A percentile compares a stretch with the other conserved stretches of the same genome.
These are phyloP conservation scores for Thozetella sp. DNA, from an alignment of 495 filamentous ascomycete genomes.

Conservation along the genomic window DNA sequence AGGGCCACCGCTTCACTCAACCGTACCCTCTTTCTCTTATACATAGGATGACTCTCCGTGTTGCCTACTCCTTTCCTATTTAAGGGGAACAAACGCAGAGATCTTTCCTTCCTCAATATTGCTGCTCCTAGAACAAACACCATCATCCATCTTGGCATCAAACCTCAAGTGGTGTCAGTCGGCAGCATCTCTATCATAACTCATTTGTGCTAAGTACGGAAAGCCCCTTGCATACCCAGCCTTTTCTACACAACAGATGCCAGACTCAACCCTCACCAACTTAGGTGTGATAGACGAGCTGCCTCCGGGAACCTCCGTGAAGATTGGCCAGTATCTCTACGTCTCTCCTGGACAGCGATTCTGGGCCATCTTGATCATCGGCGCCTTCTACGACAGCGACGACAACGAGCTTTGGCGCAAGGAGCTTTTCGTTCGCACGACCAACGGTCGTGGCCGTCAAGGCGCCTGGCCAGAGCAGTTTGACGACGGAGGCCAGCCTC, in stretches of 20 bases:
- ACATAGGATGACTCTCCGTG: too few species aligned
- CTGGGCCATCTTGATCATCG: constrained; percentile 31
- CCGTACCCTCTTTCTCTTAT: too few species aligned
- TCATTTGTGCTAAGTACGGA: too few species aligned
- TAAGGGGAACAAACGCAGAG: too few species aligned
- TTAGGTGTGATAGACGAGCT: neutral
- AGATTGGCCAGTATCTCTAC: constrained; percentile 5
- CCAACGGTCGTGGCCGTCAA: neutral
- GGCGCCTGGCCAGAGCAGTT: neutral
- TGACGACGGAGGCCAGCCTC: neutral
- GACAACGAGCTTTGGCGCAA: constrained; percentile 24
- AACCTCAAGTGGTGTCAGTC: too few species aligned
- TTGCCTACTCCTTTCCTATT: too few species aligned
- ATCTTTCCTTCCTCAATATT: too few species aligned
- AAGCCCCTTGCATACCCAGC: too few species aligned
- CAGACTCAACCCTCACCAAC: neutral
- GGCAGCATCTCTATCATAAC: too few species aligned
- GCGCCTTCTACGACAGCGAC: constrained; percentile 25
- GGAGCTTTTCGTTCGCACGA: constrained; percentile 15
- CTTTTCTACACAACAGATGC: neutral
- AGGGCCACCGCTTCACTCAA: too few species aligned
- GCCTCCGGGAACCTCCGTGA: neutral
- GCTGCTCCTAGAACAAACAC: too few species aligned
- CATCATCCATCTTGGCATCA: too few species aligned
- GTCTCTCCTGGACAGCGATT: constrained; percentile 2